Evolutionary conservation across 768 basidiomycete genomes (phyloP).

Genomic region (Collybia mongolica): DNA sequence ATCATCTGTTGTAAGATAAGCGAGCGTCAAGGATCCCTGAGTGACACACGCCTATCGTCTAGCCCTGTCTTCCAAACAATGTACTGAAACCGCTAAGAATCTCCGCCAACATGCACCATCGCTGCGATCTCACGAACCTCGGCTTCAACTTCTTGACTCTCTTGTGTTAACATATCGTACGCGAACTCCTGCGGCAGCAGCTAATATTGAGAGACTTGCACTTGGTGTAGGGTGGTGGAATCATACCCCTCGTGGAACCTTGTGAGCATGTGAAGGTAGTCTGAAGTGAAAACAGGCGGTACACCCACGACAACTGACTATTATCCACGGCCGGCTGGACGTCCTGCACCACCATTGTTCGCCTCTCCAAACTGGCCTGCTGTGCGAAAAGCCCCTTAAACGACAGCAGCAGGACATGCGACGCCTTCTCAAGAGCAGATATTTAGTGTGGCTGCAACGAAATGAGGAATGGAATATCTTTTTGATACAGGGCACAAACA

Average conservation of each 20-base stretch:
- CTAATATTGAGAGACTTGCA: slow-evolving; percentile 65
- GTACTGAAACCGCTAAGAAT: slow-evolving; percentile 97
- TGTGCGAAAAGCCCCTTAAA: slow-evolving; percentile 88
- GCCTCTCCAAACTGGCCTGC: slow-evolving; percentile 84
- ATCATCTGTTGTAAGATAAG: slow-evolving; percentile 58
- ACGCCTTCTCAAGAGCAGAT: slow-evolving; percentile 85
- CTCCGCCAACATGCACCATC: slow-evolving; percentile 92
- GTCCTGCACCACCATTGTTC: slow-evolving; percentile 83
- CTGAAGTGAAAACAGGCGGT: slow-evolving; percentile 15
- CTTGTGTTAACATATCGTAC: slow-evolving; percentile 84
- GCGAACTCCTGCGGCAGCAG: slow-evolving; percentile 91
- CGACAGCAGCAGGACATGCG: slow-evolving; percentile 88
- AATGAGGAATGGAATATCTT: not conserved
- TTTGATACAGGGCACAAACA: slow-evolving; percentile 17
- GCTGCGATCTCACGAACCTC: slow-evolving; percentile 97
- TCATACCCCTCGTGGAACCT: slow-evolving; percentile 33
- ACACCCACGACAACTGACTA: slow-evolving; percentile 32
- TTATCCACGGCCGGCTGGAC: slow-evolving; percentile 86
- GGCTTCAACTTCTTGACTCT: slow-evolving; percentile 78
- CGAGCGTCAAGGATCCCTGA: not conserved
- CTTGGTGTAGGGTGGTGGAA: slow-evolving; percentile 63
- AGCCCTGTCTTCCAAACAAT: slow-evolving; percentile 90
- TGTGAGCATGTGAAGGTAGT: slow-evolving; percentile 10
- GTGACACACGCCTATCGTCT: slow-evolving; percentile 79
- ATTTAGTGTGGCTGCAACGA: slow-evolving; percentile 69